Percentiles rank a stretch among this genome's conserved stretches.
Evolutionary conservation across 106 monocot genomes (phyloP).

Genomic region (Phalaenopsis aphrodite): DNA sequence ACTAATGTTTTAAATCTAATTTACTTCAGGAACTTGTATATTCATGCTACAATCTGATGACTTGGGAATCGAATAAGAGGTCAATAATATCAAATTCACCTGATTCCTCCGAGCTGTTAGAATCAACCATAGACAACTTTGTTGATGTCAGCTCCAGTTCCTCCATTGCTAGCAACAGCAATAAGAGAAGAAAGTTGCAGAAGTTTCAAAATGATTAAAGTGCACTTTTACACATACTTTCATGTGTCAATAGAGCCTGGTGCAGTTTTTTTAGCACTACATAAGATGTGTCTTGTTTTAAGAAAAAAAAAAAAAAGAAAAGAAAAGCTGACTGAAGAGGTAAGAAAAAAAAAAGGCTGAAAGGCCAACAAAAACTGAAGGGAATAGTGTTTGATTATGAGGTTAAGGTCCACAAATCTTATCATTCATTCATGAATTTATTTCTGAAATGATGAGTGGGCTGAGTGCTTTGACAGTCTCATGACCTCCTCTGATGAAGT

Average conservation of each 20-base stretch:
- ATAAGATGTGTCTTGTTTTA: neutral
- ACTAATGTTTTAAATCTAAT: neutral
- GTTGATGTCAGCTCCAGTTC: slow-evolving; percentile 8
- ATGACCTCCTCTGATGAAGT: neutral
- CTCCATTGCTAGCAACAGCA: slow-evolving; percentile 7
- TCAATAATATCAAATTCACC: slow-evolving; percentile 6
- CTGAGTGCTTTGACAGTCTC: neutral
- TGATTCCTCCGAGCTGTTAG: slow-evolving; percentile 15
- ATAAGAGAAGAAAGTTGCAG: slow-evolving; percentile 33
- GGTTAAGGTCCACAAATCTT: neutral
- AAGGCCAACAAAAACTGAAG: neutral
- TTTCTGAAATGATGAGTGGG: slow-evolving; percentile 7
- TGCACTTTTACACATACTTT: neutral
- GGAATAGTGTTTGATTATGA: neutral
- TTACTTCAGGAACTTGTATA: slow-evolving; percentile 43
- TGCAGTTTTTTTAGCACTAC: slow-evolving; percentile 10
- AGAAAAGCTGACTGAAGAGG: no score
- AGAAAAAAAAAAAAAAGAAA: neutral
- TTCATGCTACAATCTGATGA: slow-evolving; percentile 56
- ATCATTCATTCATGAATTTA: slow-evolving; percentile 14
- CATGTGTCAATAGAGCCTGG: neutral
- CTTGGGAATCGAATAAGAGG: slow-evolving; percentile 30
- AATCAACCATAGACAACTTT: slow-evolving; percentile 5
- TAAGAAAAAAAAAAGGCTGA: neutral
- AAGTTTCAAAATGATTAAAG: slow-evolving; percentile 4